Evolutionary conservation across 1,284 basidiomycete genomes (phyloP).

Genomic region (Afroboletus lepidellus): DNA sequence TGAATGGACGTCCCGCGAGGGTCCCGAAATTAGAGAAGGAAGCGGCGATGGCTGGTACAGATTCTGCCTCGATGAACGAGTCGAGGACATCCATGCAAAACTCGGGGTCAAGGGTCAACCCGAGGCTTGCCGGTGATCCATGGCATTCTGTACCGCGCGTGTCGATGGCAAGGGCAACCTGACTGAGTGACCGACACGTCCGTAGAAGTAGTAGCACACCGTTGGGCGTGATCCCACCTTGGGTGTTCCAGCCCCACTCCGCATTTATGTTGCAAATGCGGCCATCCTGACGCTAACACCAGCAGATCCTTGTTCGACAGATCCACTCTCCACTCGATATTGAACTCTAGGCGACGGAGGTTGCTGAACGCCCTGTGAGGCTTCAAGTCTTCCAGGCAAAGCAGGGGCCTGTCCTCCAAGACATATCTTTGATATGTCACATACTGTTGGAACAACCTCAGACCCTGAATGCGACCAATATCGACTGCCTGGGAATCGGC

Average conservation of each 20-base stretch:
- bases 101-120: no score
- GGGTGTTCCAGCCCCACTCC: neutral
- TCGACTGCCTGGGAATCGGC: neutral
- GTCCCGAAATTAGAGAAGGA: no score
- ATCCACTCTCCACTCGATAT: neutral
- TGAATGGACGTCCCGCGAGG: no score
- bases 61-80: no score
- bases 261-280: neutral
- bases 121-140: neutral
- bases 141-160: constrained; percentile 14
- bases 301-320: neutral
- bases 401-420: neutral
- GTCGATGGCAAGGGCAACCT: constrained; percentile 17
- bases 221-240: neutral
- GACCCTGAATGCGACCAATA: neutral
- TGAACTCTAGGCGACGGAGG: neutral
- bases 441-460: neutral
- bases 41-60: no score
- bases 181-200: constrained; percentile 30
- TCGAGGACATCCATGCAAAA: no score
- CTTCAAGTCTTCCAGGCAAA: neutral
- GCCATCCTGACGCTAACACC: neutral
- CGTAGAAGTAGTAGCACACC: neutral
- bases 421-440: no score
- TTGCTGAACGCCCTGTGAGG: neutral